Conservation (phyloP, 83 land plant genomes). For the Thuja plicata region DNA sequence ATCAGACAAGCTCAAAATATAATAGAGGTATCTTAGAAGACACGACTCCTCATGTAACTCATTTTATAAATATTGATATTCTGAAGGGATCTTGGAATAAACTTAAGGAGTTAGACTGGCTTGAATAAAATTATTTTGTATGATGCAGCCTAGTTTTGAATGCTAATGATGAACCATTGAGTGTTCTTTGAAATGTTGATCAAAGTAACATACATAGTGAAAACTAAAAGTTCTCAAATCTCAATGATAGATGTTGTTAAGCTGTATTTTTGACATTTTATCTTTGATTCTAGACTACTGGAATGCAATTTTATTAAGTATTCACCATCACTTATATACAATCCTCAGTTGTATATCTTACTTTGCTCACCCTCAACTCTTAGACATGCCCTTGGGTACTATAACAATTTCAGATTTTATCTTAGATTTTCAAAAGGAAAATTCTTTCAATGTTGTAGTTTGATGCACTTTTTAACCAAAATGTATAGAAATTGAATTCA, state of each 20-base stretch:
- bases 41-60: neutral
- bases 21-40: conserved; percentile 61
- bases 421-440: too few species aligned
- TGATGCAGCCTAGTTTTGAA: neutral
- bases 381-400: conserved; percentile 39
- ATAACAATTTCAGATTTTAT: neutral
- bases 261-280: too few species aligned
- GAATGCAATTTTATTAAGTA: conserved; percentile 38
- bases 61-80: neutral
- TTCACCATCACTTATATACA: conserved; percentile 47
- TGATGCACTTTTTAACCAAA: neutral
- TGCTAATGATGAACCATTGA: too few species aligned
- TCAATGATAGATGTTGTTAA: too few species aligned
- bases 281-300: too few species aligned
- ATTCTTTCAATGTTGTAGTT: neutral
- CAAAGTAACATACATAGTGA: too few species aligned
- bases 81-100: neutral
- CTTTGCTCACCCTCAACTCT: conserved; percentile 36
- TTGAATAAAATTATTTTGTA: neutral
- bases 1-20: conserved; percentile 72
- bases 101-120: neutral
- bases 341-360: conserved; percentile 46
- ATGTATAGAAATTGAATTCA: neutral
- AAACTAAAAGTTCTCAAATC: too few species aligned
- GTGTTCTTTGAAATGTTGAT: too few species aligned